Conservation (phyloP, 768 basidiomycete species). For the Podaxis sp. region DNA sequence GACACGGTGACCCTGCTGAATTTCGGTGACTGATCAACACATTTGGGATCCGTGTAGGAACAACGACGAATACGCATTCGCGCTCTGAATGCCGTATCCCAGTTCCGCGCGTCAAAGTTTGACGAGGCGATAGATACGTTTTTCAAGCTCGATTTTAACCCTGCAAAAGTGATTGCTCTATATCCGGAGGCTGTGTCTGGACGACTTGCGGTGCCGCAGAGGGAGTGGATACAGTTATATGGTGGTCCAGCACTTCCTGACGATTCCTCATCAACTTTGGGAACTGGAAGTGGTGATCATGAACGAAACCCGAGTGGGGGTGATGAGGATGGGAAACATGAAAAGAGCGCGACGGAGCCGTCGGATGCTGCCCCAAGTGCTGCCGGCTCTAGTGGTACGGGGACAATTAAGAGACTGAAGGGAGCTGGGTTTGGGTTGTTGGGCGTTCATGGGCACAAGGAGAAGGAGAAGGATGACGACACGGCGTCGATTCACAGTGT, state of each 20-base stretch:
- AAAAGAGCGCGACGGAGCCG: constrained; percentile 24
- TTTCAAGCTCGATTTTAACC: constrained; percentile 84
- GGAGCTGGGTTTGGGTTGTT: constrained; percentile 51
- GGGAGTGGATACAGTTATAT: constrained; percentile 77
- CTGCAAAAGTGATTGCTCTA: constrained; percentile 88
- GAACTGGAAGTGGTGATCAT: constrained; percentile 3
- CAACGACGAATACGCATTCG: constrained; percentile 56
- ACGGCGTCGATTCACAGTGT: constrained; percentile 42
- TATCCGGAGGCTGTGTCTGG: constrained; percentile 84
- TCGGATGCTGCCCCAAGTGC: constrained; percentile 21
- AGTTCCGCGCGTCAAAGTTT: constrained; percentile 66
- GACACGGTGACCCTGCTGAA: background rate
- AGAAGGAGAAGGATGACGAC: constrained; percentile 56
- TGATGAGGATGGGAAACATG: constrained; percentile 16
- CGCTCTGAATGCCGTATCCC: constrained; percentile 72
- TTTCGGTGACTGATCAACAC: constrained; percentile 5
- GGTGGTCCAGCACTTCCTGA: constrained; percentile 56
- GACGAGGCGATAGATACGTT: constrained; percentile 84
- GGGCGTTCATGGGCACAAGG: constrained; percentile 9
- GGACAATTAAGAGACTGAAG: constrained; percentile 37
- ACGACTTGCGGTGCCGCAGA: constrained; percentile 61
- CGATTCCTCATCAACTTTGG: constrained; percentile 11
- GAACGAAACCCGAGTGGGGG: constrained; percentile 12
- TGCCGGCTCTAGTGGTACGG: background rate
- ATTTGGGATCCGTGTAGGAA: constrained; percentile 32